These are phyloP conservation scores for Lactarius akahatsu DNA, from an alignment of 768 basidiomycete species.

Conservation along the genomic window DNA sequence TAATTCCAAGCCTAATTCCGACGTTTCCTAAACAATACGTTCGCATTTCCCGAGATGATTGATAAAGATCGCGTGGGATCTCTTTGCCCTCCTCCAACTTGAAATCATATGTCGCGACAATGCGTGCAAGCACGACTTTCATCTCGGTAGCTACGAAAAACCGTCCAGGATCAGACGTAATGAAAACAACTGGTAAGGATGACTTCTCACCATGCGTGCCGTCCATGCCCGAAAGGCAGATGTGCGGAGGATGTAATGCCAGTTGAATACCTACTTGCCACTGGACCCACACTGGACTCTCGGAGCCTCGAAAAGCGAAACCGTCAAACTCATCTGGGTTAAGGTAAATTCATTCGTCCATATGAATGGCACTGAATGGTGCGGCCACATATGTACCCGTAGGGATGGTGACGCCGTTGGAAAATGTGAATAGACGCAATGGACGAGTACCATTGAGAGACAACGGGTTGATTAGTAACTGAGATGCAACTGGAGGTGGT, in stretches of 20 bases:
- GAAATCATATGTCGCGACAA: conserved; percentile 37
- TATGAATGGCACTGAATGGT: conserved; percentile 36
- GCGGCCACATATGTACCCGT: conserved; percentile 37
- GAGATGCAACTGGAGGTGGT: neutral
- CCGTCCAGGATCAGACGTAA: conserved; percentile 32
- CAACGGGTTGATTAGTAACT: neutral
- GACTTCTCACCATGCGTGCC: conserved; percentile 32
- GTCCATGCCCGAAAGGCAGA: conserved; percentile 33
- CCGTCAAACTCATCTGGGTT: conserved; percentile 42
- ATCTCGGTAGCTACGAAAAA: conserved; percentile 39
- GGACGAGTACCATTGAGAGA: conserved; percentile 32
- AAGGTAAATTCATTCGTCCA: conserved; percentile 35
- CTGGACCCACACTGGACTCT: neutral
- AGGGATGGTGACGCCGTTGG: conserved; percentile 45
- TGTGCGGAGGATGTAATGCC: conserved; percentile 27
- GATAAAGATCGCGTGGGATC: neutral
- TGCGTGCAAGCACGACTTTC: conserved; percentile 38
- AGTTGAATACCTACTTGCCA: neutral
- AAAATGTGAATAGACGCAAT: conserved; percentile 43
- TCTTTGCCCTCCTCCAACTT: conserved; percentile 30
- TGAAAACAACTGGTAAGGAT: neutral
- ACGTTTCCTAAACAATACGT: neutral
- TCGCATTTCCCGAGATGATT: neutral
- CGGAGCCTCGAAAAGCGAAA: conserved; percentile 39
- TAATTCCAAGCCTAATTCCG: no score